These are phyloP conservation scores for Madurella mycetomatis DNA, from an alignment of 2,329 filamentous ascomycete genomes.

Conservation along the genomic window DNA sequence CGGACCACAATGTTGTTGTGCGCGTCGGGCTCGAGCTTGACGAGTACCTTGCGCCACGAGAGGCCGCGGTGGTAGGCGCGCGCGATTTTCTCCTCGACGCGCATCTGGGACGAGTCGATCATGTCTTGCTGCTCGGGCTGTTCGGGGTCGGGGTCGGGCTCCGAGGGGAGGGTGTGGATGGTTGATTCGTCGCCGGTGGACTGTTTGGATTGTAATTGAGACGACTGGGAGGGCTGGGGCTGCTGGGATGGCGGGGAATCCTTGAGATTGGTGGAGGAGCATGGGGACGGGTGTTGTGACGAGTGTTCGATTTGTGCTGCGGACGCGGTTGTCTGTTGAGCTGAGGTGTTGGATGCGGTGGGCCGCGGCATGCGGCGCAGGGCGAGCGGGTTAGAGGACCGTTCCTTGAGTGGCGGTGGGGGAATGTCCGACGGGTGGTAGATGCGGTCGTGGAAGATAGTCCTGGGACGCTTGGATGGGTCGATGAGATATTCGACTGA, in stretches of 20 bases:
- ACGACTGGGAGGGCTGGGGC: not conserved
- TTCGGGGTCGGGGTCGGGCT: slow-evolving; percentile 21
- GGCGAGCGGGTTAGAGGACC: slow-evolving; percentile 34
- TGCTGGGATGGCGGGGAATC: slow-evolving; percentile 26
- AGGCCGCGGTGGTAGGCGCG: slow-evolving; percentile 88
- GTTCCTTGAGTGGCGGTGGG: slow-evolving; percentile 63
- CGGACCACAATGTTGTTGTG: slow-evolving; percentile 98
- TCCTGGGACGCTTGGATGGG: slow-evolving; percentile 72
- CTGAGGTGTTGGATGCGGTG: slow-evolving; percentile 21
- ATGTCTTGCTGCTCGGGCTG: slow-evolving; percentile 32
- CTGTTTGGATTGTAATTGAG: not conserved
- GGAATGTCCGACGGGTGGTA: slow-evolving; percentile 95
- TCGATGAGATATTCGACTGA: slow-evolving; percentile 77
- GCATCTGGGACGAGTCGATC: slow-evolving; percentile 65
- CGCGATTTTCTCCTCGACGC: slow-evolving; percentile 96
- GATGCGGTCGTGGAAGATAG: slow-evolving; percentile 94
- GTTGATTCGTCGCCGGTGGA: slow-evolving; percentile 22
- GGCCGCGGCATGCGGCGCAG: slow-evolving; percentile 32
- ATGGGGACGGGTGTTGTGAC: slow-evolving; percentile 30
- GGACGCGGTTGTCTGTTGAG: slow-evolving; percentile 1
- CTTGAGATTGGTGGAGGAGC: slow-evolving; percentile 35
- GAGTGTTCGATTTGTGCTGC: slow-evolving; percentile 27
- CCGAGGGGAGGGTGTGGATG: slow-evolving; percentile 43
- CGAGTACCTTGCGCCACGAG: slow-evolving; percentile 94
- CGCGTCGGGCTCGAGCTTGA: slow-evolving; percentile 90